Conservation (phyloP, 805 yeast genomes). For the Millerago galiae region DNA sequence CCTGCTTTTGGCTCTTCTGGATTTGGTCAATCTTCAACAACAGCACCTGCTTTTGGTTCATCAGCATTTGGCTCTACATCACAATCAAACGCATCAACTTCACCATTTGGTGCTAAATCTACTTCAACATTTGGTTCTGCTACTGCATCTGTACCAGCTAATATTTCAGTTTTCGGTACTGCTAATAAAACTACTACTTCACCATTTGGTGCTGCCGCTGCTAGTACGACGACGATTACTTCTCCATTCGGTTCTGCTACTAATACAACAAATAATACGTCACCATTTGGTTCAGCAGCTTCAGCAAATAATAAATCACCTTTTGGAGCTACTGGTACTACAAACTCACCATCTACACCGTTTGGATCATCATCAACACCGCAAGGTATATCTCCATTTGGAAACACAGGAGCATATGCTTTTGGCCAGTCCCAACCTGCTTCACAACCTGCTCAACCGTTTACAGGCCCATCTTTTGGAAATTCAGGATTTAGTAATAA, state of each 20-base stretch:
- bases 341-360: not conserved
- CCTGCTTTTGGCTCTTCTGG: not conserved
- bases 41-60: constrained; percentile 7
- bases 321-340: too few species aligned
- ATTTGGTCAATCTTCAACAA: constrained; percentile 8
- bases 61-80: not conserved
- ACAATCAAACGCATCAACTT: not conserved
- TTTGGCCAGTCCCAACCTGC: too few species aligned
- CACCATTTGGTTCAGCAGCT: not conserved
- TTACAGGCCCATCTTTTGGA: constrained; percentile 9
- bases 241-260: constrained; percentile 10
- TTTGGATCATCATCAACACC: not conserved
- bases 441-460: constrained; percentile 1
- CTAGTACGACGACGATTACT: not conserved
- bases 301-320: not conserved
- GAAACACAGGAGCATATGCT: too few species aligned
- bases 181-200: not conserved
- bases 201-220: constrained; percentile 2
- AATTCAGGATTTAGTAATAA: constrained; percentile 4
- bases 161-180: constrained; percentile 2
- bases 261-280: not conserved
- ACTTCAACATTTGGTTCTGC: constrained; percentile 1
- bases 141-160: not conserved
- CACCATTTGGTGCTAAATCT: constrained; percentile 2
- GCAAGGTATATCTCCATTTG: too few species aligned